Conservation (phyloP, 495 filamentous ascomycete species). For the Sphaerosporella brunnea region DNA sequence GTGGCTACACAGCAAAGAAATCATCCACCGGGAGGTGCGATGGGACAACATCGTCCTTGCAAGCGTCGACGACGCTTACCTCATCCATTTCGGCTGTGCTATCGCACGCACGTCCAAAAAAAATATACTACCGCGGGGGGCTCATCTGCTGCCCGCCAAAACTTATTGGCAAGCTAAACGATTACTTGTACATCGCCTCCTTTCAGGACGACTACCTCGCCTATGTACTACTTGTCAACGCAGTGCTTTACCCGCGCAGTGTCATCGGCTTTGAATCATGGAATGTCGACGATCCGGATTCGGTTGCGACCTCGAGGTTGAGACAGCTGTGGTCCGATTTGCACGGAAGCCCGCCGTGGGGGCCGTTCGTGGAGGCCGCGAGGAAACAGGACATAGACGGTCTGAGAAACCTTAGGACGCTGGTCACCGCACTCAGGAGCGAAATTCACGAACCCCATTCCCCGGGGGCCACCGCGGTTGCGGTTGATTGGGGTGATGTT, state of each 20-base stretch:
- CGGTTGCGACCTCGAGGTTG: background rate
- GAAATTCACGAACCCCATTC: too few relatives aligned
- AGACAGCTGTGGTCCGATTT: background rate
- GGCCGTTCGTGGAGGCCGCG: background rate
- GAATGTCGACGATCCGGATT: background rate
- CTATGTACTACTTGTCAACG: constrained; percentile 1
- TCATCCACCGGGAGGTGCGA: too few relatives aligned
- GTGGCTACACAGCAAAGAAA: too few relatives aligned
- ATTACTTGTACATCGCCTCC: too few relatives aligned
- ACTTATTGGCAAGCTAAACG: too few relatives aligned
- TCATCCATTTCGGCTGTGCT: constrained; percentile 2
- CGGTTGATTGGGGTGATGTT: background rate
- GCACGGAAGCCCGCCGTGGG: background rate
- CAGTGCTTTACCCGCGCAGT: background rate
- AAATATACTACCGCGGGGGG: background rate
- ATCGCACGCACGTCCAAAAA: background rate
- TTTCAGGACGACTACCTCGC: constrained; percentile 1
- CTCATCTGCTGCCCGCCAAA: background rate
- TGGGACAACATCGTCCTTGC: background rate
- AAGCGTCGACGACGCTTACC: background rate
- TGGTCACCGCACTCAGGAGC: background rate
- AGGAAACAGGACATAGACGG: too few relatives aligned
- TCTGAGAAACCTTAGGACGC: background rate
- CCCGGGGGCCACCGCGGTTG: background rate
- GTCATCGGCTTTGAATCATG: background rate